phyloP scores from a whole-genome alignment of 208 protist genomes.

The Strigomonas galati region DNA sequence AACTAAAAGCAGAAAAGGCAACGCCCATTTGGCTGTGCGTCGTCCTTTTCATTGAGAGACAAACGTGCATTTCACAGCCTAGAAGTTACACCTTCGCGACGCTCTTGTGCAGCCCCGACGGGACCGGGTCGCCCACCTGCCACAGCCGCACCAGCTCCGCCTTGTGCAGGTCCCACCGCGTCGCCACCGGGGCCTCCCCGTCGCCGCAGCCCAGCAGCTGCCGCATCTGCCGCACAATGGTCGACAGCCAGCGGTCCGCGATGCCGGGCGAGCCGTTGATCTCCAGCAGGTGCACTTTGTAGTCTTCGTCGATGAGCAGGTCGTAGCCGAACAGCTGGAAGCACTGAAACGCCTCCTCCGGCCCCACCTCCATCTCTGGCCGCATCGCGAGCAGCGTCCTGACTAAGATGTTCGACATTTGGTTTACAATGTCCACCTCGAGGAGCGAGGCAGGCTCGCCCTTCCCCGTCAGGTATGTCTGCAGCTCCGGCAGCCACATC shows the following conservation, averaged over 20 bases:
- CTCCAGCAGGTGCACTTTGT: slow-evolving; percentile 78
- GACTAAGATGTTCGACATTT: slow-evolving; percentile 65
- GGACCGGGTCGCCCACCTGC: slow-evolving; percentile 54
- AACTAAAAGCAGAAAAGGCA: too few relatives aligned
- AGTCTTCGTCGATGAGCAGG: slow-evolving; percentile 72
- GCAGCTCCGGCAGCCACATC: slow-evolving; percentile 77
- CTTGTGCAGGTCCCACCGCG: slow-evolving; percentile 48
- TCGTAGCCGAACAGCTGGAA: slow-evolving; percentile 93
- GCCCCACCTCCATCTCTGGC: slow-evolving; percentile 37
- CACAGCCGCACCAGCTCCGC: slow-evolving; percentile 69
- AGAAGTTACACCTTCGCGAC: too few relatives aligned
- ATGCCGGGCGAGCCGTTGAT: slow-evolving; percentile 88
- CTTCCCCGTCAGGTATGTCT: slow-evolving; percentile 39
- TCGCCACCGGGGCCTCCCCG: slow-evolving; percentile 2
- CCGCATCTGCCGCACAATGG: slow-evolving; percentile 51
- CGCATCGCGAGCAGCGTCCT: slow-evolving; percentile 65
- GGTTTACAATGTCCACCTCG: slow-evolving; percentile 42
- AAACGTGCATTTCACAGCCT: too few relatives aligned
- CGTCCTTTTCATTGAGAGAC: too few relatives aligned
- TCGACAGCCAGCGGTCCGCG: slow-evolving; percentile 58
- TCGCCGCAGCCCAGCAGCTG: slow-evolving; percentile 27
- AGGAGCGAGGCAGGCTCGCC: slow-evolving; percentile 41
- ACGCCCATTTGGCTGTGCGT: too few relatives aligned
- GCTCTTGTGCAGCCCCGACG: slow-evolving; percentile 30
- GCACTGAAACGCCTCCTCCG: slow-evolving; percentile 59